Conservation (phyloP, 495 filamentous ascomycete genomes). For the Lineolata rhizophorae region DNA sequence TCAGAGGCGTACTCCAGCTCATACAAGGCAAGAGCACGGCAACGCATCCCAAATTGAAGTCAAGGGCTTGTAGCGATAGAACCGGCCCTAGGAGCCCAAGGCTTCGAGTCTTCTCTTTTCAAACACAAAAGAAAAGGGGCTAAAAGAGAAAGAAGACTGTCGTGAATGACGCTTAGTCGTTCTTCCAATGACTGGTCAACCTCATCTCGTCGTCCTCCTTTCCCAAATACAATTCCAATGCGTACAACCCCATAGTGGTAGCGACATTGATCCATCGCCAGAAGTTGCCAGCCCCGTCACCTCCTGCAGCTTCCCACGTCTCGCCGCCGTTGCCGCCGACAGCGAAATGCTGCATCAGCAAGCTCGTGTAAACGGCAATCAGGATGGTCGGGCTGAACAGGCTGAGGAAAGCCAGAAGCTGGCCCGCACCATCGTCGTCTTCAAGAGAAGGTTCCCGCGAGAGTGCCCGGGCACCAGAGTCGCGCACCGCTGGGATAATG, state of each 20-base stretch:
- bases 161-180: conserved; percentile 39
- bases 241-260: conserved; percentile 71
- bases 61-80: no score
- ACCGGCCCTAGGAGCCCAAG: no score
- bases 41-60: no score
- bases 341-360: conserved; percentile 87
- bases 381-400: conserved; percentile 88
- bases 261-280: conserved; percentile 88
- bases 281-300: conserved; percentile 57
- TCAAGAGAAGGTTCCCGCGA: conserved; percentile 66
- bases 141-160: no score
- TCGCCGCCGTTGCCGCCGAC: conserved; percentile 23
- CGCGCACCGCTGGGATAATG: conserved; percentile 82
- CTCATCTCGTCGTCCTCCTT: conserved; percentile 50
- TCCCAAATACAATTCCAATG: conserved; percentile 67
- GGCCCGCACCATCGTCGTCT: conserved; percentile 62
- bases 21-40: no score
- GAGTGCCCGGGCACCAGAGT: conserved; percentile 60
- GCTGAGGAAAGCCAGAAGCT: conserved; percentile 56
- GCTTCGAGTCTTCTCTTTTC: no score
- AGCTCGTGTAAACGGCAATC: conserved; percentile 88
- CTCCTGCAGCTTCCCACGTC: conserved; percentile 52
- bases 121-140: no score
- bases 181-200: conserved; percentile 72
- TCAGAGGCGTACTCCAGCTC: no score